Evolutionary conservation across 1,284 basidiomycete genomes (phyloP).

Genomic region (Ustilago lituana): DNA sequence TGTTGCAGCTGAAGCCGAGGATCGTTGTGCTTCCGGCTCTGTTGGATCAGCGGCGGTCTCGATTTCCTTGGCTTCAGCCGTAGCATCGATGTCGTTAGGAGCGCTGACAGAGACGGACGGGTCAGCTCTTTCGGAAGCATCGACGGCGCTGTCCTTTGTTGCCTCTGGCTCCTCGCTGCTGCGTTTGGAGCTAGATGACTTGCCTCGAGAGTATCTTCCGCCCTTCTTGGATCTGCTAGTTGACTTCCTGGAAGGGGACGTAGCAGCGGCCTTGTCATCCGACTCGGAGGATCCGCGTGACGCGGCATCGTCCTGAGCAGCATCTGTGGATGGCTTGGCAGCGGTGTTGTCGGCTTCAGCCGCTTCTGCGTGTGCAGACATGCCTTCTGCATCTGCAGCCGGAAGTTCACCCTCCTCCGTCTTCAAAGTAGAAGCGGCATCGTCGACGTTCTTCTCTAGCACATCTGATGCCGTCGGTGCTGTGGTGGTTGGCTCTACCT

Average conservation of each 20-base stretch:
- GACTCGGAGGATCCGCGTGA: slow-evolving; percentile 35
- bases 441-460: neutral
- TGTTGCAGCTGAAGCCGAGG: slow-evolving; percentile 4
- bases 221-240: slow-evolving; percentile 34
- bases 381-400: neutral
- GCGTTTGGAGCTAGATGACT: slow-evolving; percentile 29
- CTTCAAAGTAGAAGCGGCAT: slow-evolving; percentile 6
- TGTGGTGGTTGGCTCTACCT: slow-evolving; percentile 7
- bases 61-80: neutral
- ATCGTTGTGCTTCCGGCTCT: neutral
- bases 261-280: slow-evolving; percentile 24
- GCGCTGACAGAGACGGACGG: slow-evolving; percentile 5
- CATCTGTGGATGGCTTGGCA: slow-evolving; percentile 12
- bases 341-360: slow-evolving; percentile 1
- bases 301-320: slow-evolving; percentile 21
- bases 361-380: slow-evolving; percentile 7
- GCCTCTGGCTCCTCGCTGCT: slow-evolving; percentile 36
- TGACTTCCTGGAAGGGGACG: slow-evolving; percentile 30
- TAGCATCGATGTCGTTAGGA: neutral
- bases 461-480: slow-evolving; percentile 8
- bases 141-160: slow-evolving; percentile 3
- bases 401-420: slow-evolving; percentile 1
- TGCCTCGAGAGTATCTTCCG: slow-evolving; percentile 27
- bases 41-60: neutral
- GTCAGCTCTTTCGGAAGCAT: slow-evolving; percentile 3